Evolutionary conservation across 352 stramenopile species (phyloP), one percentile per base, ranked within the genome.

Genomic region (Globisporangium recalcitrans): DNA sequence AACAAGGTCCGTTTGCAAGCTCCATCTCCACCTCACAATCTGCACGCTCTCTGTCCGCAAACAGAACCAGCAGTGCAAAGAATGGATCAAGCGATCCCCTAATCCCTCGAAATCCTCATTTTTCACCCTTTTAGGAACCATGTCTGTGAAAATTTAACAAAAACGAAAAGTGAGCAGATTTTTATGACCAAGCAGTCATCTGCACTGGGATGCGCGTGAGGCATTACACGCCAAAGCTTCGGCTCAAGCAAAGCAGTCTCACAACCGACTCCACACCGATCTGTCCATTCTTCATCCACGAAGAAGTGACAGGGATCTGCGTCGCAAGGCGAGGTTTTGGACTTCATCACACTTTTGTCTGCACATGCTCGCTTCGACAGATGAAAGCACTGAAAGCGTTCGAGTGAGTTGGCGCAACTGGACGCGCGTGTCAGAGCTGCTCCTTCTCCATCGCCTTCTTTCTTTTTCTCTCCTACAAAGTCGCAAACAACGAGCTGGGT

Each of bases 371-470:
- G 19, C 19, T 14, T 21, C 38, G 4, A 21, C 16, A 44, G 14
- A 49, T 27, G 21, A 13, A 26, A 49, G 42, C 42, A 49, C 21
- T 8, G 19, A 27, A 49, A 49, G 26, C n/a, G n/a, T 49, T 14
- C 24, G 5, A 22, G 8, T 26, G 42, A 26, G 8, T 14, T 22
- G 19, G 9, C 26, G 22, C 32, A 21, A 47, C 4, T 10, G 52
- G 22, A 34, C 31, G 32, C 52, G 52, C 10, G 32, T 59, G 48
- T 59, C 52, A 59, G 52, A 59, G 32, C n/a, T n/a, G n/a, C n/a
- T n/a, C 7, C 40, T 44, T 11, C 36, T 0, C 13, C 13, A 42
- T 42, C 34, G 13, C 6, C 31, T 11, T 31, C 53, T 60, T 60
- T 60, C 34, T 60, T 26, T 10, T 21, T 13, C 44, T 27, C 44